A percentile compares a stretch with the other conserved stretches of the same genome.
These are phyloP conservation scores for Astragalus membranaceus DNA, from an alignment of 306 rosid genomes.

Conservation along the genomic window DNA sequence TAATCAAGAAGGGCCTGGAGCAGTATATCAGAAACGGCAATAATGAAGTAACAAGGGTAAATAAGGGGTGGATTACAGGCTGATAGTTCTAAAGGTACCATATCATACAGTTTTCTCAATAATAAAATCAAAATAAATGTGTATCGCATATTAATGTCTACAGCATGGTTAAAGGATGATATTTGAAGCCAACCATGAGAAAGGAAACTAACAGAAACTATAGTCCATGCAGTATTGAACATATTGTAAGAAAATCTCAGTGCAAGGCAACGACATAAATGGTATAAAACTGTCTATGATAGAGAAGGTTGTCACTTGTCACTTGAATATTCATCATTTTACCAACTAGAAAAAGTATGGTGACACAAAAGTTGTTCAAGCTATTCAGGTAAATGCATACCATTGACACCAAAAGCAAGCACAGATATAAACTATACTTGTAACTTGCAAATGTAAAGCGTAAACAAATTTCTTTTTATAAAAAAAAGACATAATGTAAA, in stretches of 20 bases:
- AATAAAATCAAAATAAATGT: not conserved
- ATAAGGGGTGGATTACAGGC: not conserved
- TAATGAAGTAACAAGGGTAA: slow-evolving; percentile 1
- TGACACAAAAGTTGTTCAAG: not conserved
- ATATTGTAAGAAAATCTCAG: not conserved
- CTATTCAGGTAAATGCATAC: slow-evolving; percentile 6
- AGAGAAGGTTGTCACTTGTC: not conserved
- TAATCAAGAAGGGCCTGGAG: slow-evolving; percentile 95
- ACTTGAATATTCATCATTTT: not conserved
- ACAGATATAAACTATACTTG: not conserved
- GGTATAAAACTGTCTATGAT: not conserved
- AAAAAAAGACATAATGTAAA: not conserved
- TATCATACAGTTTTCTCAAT: slow-evolving; percentile 2
- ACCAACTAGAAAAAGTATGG: not conserved
- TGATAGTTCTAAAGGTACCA: slow-evolving; percentile 10
- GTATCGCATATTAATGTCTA: not conserved
- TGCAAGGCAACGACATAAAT: not conserved
- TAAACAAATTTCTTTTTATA: no score
- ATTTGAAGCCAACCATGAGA: slow-evolving; percentile 11
- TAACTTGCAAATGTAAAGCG: not conserved
- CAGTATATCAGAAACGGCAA: slow-evolving; percentile 7
- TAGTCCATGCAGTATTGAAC: not conserved
- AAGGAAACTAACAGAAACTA: slow-evolving; percentile 11
- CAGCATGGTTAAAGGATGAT: not conserved
- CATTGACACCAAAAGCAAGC: not conserved